These are phyloP conservation scores for Saccharomycopsis fermentans DNA, from an alignment of 805 yeast species.

Conservation along the genomic window DNA sequence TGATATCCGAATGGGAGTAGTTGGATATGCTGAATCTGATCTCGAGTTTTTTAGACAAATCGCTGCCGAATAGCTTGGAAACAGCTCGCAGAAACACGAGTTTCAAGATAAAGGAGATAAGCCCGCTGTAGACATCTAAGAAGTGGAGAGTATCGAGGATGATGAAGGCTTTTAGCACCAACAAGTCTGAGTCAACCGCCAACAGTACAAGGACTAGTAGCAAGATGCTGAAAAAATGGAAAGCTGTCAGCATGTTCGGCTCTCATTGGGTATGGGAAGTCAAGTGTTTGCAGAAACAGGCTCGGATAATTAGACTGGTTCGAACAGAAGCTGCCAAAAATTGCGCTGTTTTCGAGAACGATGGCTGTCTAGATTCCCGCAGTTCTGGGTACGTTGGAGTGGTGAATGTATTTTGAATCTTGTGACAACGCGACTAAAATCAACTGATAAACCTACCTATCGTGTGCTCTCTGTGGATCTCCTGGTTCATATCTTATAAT, in stretches of 20 bases:
- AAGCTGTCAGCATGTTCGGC: not conserved
- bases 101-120: not conserved
- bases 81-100: not conserved
- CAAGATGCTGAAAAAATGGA: not conserved
- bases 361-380: too few species aligned
- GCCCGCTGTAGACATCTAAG: not conserved
- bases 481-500: too few species aligned
- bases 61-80: not conserved
- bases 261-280: too few species aligned
- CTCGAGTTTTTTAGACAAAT: not conserved
- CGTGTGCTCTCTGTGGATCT: too few species aligned
- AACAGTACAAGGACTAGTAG: not conserved
- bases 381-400: too few species aligned
- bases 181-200: not conserved
- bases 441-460: too few species aligned
- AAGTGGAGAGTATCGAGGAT: not conserved
- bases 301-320: too few species aligned
- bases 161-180: not conserved
- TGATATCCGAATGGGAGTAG: not conserved
- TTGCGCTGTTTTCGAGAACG: too few species aligned
- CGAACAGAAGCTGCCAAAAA: too few species aligned
- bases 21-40: not conserved
- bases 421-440: too few species aligned
- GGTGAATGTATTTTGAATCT: too few species aligned
- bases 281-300: too few species aligned